Base-by-base conservation (phyloP, 257 asterid species). In the Gynochthodes officinalis region DNA sequence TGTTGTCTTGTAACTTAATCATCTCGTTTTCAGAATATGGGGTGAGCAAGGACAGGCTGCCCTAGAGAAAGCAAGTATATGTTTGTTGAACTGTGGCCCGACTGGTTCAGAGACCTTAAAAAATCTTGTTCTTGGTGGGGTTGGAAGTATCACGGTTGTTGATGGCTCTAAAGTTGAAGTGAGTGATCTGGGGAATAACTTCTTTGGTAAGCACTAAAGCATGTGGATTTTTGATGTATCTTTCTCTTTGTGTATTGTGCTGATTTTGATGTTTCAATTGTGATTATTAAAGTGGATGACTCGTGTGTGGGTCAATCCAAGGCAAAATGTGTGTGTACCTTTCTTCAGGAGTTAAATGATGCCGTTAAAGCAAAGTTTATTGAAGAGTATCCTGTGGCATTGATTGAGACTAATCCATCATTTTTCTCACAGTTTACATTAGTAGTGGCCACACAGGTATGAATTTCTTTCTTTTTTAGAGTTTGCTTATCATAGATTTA, bases 21-120 rank as follows among this genome's bases (percentile, higher is more conserved):
- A 30, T 42, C 37, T 74, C 6, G 70, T 65, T 76, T 84, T 79
- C 83, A 92, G 98, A 84, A 95, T 95, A 74, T 95, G 99, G 99
- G 98, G 99, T n/a, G 99, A 95, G 83, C 97, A 92, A 81, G 99
- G 99, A 71, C 99, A 95, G 80, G 86, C 92, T 72, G 96, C 97
- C 14, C 92, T 95, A 48, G 99, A 95, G 87, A 95, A 89, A 86
- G 84, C 99, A 43, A 92, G 97, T 84, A 84, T 95, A 62, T 92
- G 99, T 74, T 87, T 95, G 82, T 84, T 95, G 80, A 95, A 95
- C 80, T 95, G 99, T 67, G 98, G 99, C 4, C 98, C 99, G 46
- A 95, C 97, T 27, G 99, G 99, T 48, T 90, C 99, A 0, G 99
- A 95, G 77, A 88, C 98, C 50, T 84, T 95, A 67, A 95, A 95